Conservation (phyloP, 345 rosid species). For the Cardiospermum halicacabum region DNA sequence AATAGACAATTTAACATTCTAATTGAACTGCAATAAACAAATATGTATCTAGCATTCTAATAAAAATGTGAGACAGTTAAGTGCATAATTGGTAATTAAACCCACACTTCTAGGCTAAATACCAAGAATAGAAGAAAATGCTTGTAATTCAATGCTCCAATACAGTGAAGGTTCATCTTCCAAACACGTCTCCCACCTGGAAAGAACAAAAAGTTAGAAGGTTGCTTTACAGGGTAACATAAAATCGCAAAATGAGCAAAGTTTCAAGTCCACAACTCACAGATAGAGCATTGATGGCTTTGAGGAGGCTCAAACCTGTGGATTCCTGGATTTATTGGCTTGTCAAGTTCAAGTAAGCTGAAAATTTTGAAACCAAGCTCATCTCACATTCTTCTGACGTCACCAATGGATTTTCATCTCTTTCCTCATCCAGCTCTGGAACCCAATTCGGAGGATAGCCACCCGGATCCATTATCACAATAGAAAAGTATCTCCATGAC, state of each 20-base stretch:
- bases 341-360: conserved; percentile 21
- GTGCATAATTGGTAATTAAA: conserved; percentile 1
- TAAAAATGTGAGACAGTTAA: not conserved
- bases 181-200: conserved; percentile 78
- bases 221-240: conserved; percentile 11
- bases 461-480: conserved; percentile 73
- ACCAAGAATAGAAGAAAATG: conserved; percentile 85
- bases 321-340: conserved; percentile 27
- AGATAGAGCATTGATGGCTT: conserved; percentile 78
- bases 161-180: conserved; percentile 89
- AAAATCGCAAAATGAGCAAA: not conserved
- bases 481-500: conserved; percentile 72
- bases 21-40: not conserved
- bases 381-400: conserved; percentile 16
- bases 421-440: conserved; percentile 59
- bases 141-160: conserved; percentile 81
- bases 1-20: not conserved
- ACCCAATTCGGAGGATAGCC: conserved; percentile 71
- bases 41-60: not conserved
- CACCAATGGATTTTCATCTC: conserved; percentile 35
- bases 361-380: conserved; percentile 18
- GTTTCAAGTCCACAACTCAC: conserved; percentile 36
- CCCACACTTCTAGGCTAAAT: conserved; percentile 23
- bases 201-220: conserved; percentile 26
- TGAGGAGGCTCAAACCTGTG: conserved; percentile 67